Evolutionary conservation across 2,329 filamentous ascomycete species (phyloP).

Genomic region (Grosmannia penicillata): DNA sequence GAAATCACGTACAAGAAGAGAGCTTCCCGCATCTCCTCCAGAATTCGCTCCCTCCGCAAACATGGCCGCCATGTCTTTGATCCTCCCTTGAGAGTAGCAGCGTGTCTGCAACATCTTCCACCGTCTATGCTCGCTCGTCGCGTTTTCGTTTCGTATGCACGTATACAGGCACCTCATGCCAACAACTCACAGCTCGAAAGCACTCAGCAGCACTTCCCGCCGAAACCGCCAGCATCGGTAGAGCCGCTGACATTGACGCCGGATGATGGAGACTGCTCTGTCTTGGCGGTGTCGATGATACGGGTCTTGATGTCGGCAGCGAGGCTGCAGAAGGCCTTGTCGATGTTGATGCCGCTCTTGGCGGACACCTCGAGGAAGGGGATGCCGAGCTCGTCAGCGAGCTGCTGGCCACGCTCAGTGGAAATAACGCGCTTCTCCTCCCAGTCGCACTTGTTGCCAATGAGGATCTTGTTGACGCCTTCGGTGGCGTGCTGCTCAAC

Average conservation of each 20-base stretch:
- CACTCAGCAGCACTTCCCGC: constrained; percentile 66
- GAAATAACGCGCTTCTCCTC: constrained; percentile 95
- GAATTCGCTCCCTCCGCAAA: too few relatives aligned
- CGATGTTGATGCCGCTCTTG: constrained; percentile 99
- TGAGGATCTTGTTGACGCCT: constrained; percentile 98
- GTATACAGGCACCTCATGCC: too few relatives aligned
- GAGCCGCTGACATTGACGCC: constrained; percentile 57
- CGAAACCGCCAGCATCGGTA: constrained; percentile 33
- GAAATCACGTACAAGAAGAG: too few relatives aligned
- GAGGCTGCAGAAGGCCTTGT: constrained; percentile 93
- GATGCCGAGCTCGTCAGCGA: constrained; percentile 91
- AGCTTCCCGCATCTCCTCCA: too few relatives aligned
- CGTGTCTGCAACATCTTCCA: too few relatives aligned
- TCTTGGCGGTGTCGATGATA: constrained; percentile 81
- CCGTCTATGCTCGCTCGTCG: neutral
- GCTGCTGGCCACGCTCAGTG: constrained; percentile 80
- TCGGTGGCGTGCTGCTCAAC: constrained; percentile 96
- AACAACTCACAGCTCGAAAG: constrained; percentile 4
- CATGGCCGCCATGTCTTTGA: too few relatives aligned
- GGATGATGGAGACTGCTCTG: constrained; percentile 42
- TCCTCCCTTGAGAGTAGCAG: too few relatives aligned
- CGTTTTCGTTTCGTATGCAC: too few relatives aligned
- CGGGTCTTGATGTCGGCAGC: constrained; percentile 97
- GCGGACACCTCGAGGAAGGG: constrained; percentile 97
- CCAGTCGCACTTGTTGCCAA: constrained; percentile 99